These are phyloP conservation scores for Rhodotorula taiwanensis DNA, from an alignment of 768 basidiomycete genomes.

Conservation along the genomic window DNA sequence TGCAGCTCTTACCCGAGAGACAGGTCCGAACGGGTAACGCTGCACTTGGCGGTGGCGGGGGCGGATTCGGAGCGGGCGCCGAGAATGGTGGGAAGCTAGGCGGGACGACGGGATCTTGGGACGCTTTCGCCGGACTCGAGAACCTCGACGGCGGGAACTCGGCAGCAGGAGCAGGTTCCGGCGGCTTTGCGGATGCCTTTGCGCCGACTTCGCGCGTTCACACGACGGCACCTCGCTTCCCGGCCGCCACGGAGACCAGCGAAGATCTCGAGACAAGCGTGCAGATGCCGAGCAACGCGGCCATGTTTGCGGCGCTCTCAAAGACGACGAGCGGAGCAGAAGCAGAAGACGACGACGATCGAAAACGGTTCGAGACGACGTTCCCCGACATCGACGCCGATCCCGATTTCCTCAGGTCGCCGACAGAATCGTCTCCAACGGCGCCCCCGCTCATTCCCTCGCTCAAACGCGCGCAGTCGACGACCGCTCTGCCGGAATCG, in stretches of 20 bases:
- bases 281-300: constrained; percentile 15
- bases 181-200: constrained; percentile 11
- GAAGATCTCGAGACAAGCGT: constrained; percentile 9
- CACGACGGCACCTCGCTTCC: constrained; percentile 2
- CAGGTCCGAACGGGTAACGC: constrained; percentile 15
- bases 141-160: too few relatives aligned
- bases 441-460: not conserved
- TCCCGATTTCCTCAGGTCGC: not conserved
- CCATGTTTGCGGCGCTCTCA: constrained; percentile 28
- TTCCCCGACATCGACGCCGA: constrained; percentile 17
- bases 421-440: not conserved
- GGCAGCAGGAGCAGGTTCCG: too few relatives aligned
- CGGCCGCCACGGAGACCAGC: not conserved
- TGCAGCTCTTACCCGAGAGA: not conserved
- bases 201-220: not conserved
- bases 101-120: not conserved
- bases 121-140: not conserved
- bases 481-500: not conserved
- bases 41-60: not conserved
- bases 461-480: too few relatives aligned
- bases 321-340: not conserved
- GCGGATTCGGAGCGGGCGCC: not conserved
- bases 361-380: constrained; percentile 13
- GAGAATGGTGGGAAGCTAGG: not conserved
- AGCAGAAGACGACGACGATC: constrained; percentile 8